phyloP scores from a whole-genome alignment of 2,329 filamentous ascomycete species.

The Fusarium sp. region DNA sequence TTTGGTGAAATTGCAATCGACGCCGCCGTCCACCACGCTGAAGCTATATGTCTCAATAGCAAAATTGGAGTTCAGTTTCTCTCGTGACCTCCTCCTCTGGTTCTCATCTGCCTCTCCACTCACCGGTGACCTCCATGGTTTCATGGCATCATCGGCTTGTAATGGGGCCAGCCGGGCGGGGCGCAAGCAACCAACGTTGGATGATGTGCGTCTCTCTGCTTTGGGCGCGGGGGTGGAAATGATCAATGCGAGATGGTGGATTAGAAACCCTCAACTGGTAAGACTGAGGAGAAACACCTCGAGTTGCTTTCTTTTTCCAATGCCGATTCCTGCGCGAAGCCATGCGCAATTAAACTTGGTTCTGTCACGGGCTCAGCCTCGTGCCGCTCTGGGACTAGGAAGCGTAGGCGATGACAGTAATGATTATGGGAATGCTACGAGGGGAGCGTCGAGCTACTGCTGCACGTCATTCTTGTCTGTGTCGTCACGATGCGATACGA shows the following conservation, averaged over 20 bases:
- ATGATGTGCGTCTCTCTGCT: constrained; percentile 9
- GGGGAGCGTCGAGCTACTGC: constrained; percentile 28
- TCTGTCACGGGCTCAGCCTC: constrained; percentile 38
- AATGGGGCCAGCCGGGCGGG: neutral
- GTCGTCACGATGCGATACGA: constrained; percentile 24
- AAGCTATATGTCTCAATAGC: constrained; percentile 5
- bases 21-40: neutral
- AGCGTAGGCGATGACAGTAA: constrained; percentile 1
- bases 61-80: neutral
- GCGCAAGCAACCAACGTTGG: constrained; percentile 2
- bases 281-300: neutral
- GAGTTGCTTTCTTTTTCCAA: constrained; percentile 4
- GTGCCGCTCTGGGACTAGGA: constrained; percentile 30
- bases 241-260: constrained; percentile 10
- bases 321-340: constrained; percentile 16
- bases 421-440: constrained; percentile 13
- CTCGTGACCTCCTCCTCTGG: constrained; percentile 1
- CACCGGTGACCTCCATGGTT: constrained; percentile 11
- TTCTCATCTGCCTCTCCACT: constrained; percentile 1
- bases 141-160: constrained; percentile 2
- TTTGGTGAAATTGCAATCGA: constrained; percentile 1
- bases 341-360: constrained; percentile 39
- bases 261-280: neutral
- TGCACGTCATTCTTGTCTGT: constrained; percentile 45
- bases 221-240: constrained; percentile 20